Percentiles rank a stretch among this genome's conserved stretches.
Evolutionary conservation across 176 grass and related monocot genomes (phyloP).

Genomic region (Tillandsia leiboldiana): DNA sequence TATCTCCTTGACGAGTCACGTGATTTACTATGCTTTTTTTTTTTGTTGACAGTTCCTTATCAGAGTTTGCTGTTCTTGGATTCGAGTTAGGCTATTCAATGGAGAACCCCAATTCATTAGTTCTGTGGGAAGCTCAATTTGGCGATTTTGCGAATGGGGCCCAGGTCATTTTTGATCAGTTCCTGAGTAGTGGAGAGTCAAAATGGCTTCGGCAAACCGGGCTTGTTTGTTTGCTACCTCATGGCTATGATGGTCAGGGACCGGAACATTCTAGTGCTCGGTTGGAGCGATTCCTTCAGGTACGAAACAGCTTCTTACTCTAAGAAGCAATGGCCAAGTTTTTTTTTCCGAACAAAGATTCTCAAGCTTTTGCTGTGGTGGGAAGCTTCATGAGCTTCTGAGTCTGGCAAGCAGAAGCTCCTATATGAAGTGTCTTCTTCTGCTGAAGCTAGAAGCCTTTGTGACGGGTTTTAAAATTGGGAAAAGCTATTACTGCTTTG

Average conservation of each 20-base stretch:
- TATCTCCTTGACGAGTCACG: neutral
- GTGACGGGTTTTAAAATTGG: too few species aligned
- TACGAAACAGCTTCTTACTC: neutral
- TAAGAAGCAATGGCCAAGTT: too few species aligned
- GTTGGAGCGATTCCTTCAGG: conserved; percentile 14
- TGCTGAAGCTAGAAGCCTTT: too few species aligned
- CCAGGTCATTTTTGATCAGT: conserved; percentile 18
- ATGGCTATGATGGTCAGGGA: conserved; percentile 22
- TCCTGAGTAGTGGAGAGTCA: conserved; percentile 16
- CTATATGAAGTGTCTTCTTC: too few species aligned
- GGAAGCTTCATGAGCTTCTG: too few species aligned
- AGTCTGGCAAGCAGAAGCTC: too few species aligned
- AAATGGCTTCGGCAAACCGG: conserved; percentile 21
- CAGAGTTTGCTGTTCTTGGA: conserved; percentile 19
- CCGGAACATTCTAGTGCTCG: conserved; percentile 17
- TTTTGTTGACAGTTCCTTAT: conserved; percentile 4
- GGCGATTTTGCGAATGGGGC: conserved; percentile 18
- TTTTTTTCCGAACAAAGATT: too few species aligned
- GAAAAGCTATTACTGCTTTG: too few species aligned
- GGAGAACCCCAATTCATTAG: conserved; percentile 21
- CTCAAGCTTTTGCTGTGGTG: too few species aligned
- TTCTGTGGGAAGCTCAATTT: conserved; percentile 19
- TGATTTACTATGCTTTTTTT: neutral
- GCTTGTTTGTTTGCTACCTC: conserved; percentile 14
- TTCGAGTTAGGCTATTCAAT: conserved; percentile 17